Percentiles rank a stretch among this genome's conserved stretches.
These are phyloP conservation scores for Coccinonectria pachysandricola DNA, from an alignment of 2,329 filamentous ascomycete genomes.

Conservation along the genomic window DNA sequence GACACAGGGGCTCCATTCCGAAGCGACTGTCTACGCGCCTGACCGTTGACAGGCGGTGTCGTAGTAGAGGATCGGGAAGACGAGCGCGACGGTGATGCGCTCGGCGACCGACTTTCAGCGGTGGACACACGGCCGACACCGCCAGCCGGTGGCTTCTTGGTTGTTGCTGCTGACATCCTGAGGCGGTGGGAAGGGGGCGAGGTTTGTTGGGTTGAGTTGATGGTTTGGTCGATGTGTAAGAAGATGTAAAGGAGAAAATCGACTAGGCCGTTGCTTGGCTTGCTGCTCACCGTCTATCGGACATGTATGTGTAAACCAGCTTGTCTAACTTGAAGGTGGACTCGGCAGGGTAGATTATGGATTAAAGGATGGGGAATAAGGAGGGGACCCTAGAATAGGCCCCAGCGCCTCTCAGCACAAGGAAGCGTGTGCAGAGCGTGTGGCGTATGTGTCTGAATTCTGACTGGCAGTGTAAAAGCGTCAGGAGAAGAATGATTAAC, in stretches of 20 bases:
- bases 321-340: too few species aligned
- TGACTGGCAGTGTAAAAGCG: too few species aligned
- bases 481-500: too few species aligned
- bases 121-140: constrained; percentile 36
- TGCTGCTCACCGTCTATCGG: too few species aligned
- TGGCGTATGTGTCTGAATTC: constrained; percentile 1
- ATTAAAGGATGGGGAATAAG: too few species aligned
- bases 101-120: constrained; percentile 25
- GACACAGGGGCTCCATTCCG: constrained; percentile 58
- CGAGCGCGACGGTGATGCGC: constrained; percentile 28
- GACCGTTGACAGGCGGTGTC: constrained; percentile 25
- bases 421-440: constrained; percentile 2
- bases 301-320: too few species aligned
- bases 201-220: neutral
- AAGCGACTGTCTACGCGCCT: constrained; percentile 52
- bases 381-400: constrained; percentile 9
- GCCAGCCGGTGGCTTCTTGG: constrained; percentile 42
- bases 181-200: neutral
- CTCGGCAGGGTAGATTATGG: too few species aligned
- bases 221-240: too few species aligned
- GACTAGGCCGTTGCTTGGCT: too few species aligned
- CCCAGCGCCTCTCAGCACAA: constrained; percentile 8
- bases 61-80: constrained; percentile 36
- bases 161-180: constrained; percentile 40
- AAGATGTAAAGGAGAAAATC: too few species aligned